These are phyloP conservation scores for Colletotrichum simmondsii DNA, from an alignment of 2,329 filamentous ascomycete genomes.

Conservation along the genomic window DNA sequence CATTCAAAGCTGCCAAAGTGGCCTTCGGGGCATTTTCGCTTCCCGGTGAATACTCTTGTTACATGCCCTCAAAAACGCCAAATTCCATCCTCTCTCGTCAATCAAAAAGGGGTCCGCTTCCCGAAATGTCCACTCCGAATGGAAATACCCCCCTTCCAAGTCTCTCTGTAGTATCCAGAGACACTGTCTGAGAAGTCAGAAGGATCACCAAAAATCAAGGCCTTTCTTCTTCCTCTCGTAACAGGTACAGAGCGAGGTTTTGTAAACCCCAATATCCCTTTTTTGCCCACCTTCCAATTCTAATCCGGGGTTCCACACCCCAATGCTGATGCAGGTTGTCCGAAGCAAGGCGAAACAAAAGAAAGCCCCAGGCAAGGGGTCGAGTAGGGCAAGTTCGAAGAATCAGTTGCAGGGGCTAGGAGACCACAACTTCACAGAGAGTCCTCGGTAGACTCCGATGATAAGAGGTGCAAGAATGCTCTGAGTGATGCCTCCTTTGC, in stretches of 20 bases:
- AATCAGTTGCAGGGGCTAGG: background rate
- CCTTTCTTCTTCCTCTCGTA: background rate
- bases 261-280: background rate
- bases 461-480: background rate
- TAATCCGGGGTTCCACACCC: background rate
- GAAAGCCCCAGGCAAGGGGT: background rate
- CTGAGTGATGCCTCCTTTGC: background rate
- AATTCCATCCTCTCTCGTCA: background rate
- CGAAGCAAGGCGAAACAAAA: conserved; percentile 5
- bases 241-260: background rate
- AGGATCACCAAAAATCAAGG: background rate
- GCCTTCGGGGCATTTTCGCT: conserved; percentile 14
- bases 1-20: conserved; percentile 15
- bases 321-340: conserved; percentile 24
- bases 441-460: background rate
- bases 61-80: conserved; percentile 22
- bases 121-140: background rate
- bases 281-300: background rate
- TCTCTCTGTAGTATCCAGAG: background rate
- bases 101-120: background rate
- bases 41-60: conserved; percentile 22
- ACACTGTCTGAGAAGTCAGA: background rate
- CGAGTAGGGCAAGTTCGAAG: background rate
- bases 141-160: background rate
- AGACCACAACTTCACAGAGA: background rate